A percentile compares a stretch with the other conserved stretches of the same genome.
Conservation (phyloP, 2,329 filamentous ascomycete species). For the Hypoxylon sp. region DNA sequence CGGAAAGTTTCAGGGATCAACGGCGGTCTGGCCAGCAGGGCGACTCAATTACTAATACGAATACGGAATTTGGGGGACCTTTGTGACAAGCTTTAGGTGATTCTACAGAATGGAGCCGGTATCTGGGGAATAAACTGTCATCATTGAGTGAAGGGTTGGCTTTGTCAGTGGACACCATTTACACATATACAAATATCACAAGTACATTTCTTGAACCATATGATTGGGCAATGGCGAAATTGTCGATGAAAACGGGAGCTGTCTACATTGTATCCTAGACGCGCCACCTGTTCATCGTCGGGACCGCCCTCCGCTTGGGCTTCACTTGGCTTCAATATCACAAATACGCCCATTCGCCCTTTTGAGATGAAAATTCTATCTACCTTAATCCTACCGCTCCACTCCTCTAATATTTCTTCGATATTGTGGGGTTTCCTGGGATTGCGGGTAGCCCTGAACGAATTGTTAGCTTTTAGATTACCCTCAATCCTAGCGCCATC, state of each 20-base stretch:
- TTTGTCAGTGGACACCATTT: background rate
- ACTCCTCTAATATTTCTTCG: slow-evolving; percentile 35
- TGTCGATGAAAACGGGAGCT: background rate
- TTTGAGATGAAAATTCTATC: background rate
- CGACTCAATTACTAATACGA: slow-evolving; percentile 2
- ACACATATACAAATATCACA: background rate
- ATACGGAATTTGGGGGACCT: background rate
- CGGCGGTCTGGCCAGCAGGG: background rate
- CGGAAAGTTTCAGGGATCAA: slow-evolving; percentile 5
- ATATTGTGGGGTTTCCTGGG: slow-evolving; percentile 44
- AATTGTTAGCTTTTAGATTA: slow-evolving; percentile 13
- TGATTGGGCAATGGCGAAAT: background rate
- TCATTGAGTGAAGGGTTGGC: background rate
- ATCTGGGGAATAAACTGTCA: background rate
- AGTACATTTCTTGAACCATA: no score
- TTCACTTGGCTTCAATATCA: slow-evolving; percentile 11
- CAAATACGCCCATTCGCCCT: background rate
- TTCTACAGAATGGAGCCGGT: background rate
- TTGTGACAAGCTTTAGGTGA: background rate
- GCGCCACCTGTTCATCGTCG: background rate
- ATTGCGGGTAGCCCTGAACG: slow-evolving; percentile 45
- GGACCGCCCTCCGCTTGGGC: background rate
- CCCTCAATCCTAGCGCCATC: no score
- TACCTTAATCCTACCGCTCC: background rate
- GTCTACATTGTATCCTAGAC: background rate